A percentile compares a stretch with the other conserved stretches of the same genome.
Conservation (phyloP, 768 basidiomycete species). For the Suillus weaverae region DNA sequence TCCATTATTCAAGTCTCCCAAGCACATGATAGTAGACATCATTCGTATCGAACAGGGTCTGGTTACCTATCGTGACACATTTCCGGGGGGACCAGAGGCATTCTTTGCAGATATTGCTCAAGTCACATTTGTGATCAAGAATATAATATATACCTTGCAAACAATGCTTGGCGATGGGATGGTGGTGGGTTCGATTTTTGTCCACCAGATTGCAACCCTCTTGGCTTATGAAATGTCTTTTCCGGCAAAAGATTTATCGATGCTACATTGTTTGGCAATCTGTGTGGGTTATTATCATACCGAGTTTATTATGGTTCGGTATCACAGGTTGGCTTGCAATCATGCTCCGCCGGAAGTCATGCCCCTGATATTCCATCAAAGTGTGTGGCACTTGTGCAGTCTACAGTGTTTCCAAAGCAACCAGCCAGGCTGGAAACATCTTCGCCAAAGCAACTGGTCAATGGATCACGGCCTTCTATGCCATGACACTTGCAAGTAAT, state of each 20-base stretch:
- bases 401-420: slow-evolving; percentile 9
- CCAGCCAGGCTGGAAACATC: neutral
- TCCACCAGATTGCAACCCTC: neutral
- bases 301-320: slow-evolving; percentile 1
- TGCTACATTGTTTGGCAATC: neutral
- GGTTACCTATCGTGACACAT: slow-evolving; percentile 17
- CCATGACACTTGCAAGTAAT: slow-evolving; percentile 7
- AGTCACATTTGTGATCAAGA: slow-evolving; percentile 25
- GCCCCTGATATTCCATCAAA: neutral
- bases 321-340: slow-evolving; percentile 2
- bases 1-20: neutral
- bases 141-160: slow-evolving; percentile 17
- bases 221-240: neutral
- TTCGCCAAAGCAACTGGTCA: slow-evolving; percentile 7
- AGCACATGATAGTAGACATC: slow-evolving; percentile 4
- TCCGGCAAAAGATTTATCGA: neutral
- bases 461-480: slow-evolving; percentile 8
- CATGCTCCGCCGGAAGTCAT: neutral
- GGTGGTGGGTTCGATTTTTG: neutral
- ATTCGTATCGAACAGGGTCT: slow-evolving; percentile 13
- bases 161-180: slow-evolving; percentile 4
- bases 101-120: slow-evolving; percentile 24
- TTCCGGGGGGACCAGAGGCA: slow-evolving; percentile 21
- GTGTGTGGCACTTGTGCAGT: neutral
- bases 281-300: neutral